Percentiles rank a stretch among this genome's conserved stretches.
These are phyloP conservation scores for Cryptosporidium xiaoi DNA, from an alignment of 169 alveolate species.

Conservation along the genomic window DNA sequence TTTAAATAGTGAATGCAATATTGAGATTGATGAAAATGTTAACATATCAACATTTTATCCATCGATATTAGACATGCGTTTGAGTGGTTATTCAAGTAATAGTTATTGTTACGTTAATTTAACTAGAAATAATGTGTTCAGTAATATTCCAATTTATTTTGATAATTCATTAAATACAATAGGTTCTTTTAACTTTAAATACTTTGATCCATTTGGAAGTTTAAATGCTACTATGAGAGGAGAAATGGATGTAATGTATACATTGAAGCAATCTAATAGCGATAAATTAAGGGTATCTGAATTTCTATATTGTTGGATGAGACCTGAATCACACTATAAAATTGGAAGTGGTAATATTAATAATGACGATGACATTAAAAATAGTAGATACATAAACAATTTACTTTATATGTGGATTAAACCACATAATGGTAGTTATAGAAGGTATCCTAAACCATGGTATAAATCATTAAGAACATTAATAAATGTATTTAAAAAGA, in stretches of 20 bases:
- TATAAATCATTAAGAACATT: not conserved
- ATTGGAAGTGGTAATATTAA: not conserved
- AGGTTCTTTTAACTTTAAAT: constrained; percentile 18
- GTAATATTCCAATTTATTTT: constrained; percentile 24
- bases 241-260: constrained; percentile 20
- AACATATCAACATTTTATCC: constrained; percentile 26
- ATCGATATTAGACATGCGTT: not conserved
- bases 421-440: constrained; percentile 18
- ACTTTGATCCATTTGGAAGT: constrained; percentile 22
- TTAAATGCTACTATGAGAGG: constrained; percentile 48
- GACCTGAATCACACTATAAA: constrained; percentile 51
- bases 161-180: not conserved
- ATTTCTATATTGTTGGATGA: constrained; percentile 61
- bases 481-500: not conserved
- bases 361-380: not conserved
- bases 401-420: constrained; percentile 26
- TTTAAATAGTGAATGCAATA: not conserved
- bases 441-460: constrained; percentile 58
- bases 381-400: not conserved
- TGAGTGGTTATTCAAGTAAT: constrained; percentile 32
- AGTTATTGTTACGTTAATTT: constrained; percentile 5
- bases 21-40: not conserved
- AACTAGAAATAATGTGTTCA: not conserved
- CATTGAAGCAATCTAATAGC: not conserved
- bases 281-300: constrained; percentile 30